Percentiles rank a stretch among this genome's conserved stretches.
Evolutionary conservation across 2,329 filamentous ascomycete genomes (phyloP).

Genomic region (Ceratocystis colombiana): DNA sequence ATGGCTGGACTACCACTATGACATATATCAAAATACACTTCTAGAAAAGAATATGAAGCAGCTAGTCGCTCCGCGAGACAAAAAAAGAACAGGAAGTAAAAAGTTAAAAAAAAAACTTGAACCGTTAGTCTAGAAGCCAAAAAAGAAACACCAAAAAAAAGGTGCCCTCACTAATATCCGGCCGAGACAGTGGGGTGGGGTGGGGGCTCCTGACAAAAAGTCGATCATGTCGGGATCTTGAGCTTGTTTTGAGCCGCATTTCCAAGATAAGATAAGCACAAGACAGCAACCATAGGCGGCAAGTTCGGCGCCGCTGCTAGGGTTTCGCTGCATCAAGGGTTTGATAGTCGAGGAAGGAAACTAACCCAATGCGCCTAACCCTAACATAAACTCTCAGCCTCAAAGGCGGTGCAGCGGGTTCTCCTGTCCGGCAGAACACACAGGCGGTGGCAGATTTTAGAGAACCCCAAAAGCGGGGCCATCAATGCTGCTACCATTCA

Average conservation of each 20-base stretch:
- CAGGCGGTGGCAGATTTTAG: conserved; percentile 7
- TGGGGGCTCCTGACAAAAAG: conserved; percentile 3
- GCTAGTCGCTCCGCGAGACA: neutral
- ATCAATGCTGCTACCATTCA: neutral
- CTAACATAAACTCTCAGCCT: neutral
- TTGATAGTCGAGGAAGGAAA: neutral
- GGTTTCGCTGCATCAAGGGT: neutral
- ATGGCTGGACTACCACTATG: neutral
- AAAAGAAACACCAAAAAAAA: neutral
- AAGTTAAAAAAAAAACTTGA: neutral
- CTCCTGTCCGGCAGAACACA: neutral
- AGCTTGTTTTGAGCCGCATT: conserved; percentile 18
- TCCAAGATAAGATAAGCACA: neutral
- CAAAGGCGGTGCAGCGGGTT: neutral
- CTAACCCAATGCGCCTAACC: neutral
- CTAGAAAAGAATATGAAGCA: neutral
- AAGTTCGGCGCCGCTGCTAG: neutral
- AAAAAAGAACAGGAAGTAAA: neutral
- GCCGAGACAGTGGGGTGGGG: neutral
- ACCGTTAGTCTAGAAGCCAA: neutral
- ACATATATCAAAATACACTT: neutral
- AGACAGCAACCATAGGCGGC: neutral
- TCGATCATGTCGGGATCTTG: conserved; percentile 6
- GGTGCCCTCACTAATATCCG: neutral
- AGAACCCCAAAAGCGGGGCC: neutral